These are phyloP conservation scores for Circinella umbellata DNA, from an alignment of 371 early-diverging fungal genomes.

Conservation along the genomic window DNA sequence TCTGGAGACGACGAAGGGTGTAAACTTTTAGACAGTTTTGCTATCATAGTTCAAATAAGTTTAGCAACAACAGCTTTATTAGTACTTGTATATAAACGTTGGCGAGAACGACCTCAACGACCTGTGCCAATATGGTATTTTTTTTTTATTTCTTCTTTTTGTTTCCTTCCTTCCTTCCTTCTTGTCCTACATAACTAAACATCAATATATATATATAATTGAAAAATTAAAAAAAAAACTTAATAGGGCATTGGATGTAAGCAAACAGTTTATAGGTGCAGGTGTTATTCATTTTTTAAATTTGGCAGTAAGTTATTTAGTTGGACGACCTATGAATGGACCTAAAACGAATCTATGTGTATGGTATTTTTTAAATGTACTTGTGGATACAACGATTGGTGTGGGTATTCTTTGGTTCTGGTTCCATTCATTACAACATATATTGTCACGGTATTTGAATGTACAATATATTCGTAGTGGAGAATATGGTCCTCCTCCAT, in stretches of 20 bases:
- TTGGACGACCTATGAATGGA: conserved; percentile 50
- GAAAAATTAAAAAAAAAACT: no score
- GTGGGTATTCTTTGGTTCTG: conserved; percentile 61
- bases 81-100: conserved; percentile 64
- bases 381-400: conserved; percentile 68
- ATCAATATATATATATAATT: no score
- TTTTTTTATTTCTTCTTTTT: conserved; percentile 7
- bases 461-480: conserved; percentile 47
- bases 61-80: conserved; percentile 62
- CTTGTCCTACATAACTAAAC: no score
- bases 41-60: conserved; percentile 65
- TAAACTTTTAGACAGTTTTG: conserved; percentile 64
- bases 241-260: conserved; percentile 65
- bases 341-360: conserved; percentile 64
- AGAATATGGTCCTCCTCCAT: conserved; percentile 43
- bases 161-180: background rate
- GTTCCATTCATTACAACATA: conserved; percentile 39
- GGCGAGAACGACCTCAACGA: conserved; percentile 63
- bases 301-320: conserved; percentile 56
- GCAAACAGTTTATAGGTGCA: conserved; percentile 68
- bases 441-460: conserved; percentile 23
- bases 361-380: conserved; percentile 72
- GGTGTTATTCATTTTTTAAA: conserved; percentile 65
- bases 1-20: conserved; percentile 48
- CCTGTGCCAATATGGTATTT: conserved; percentile 64